Conservation (phyloP, 305 asterid species). For the Rubia tinctorum region DNA sequence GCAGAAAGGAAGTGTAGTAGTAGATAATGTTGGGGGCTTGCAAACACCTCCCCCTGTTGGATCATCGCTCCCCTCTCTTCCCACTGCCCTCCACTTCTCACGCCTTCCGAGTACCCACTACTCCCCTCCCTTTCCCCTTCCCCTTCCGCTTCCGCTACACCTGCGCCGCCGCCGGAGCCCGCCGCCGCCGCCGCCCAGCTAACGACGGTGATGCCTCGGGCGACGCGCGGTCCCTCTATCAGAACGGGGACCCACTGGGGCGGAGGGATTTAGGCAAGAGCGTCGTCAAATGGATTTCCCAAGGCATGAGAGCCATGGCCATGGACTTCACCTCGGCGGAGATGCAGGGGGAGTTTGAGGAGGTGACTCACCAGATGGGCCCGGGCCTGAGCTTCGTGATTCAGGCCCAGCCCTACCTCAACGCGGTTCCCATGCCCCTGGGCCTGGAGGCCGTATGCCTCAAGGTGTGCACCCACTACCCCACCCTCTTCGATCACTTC, state of each 20-base stretch:
- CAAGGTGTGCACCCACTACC: constrained; percentile 91
- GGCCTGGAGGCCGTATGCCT: constrained; percentile 84
- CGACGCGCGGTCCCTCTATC: constrained; percentile 40
- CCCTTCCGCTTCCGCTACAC: constrained; percentile 23
- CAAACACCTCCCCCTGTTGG: constrained; percentile 20
- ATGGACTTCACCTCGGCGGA: constrained; percentile 63
- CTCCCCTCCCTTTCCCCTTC: constrained; percentile 9
- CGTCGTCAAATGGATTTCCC: constrained; percentile 76
- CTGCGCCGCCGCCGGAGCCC: constrained; percentile 17
- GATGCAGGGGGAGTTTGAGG: constrained; percentile 70
- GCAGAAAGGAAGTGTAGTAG: too few species aligned
- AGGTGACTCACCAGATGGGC: constrained; percentile 66
- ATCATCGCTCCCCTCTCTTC: not conserved
- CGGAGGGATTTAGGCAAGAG: constrained; percentile 75
- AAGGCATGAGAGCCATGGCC: constrained; percentile 94
- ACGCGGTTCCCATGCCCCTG: constrained; percentile 83
- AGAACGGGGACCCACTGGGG: constrained; percentile 88
- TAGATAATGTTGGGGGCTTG: not conserved
- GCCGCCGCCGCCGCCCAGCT: not conserved
- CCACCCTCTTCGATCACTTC: constrained; percentile 92
- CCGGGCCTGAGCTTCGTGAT: constrained; percentile 87
- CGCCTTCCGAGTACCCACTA: not conserved
- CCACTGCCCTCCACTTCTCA: constrained; percentile 21
- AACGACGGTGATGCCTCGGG: constrained; percentile 14
- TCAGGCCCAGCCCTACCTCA: constrained; percentile 91